Conservation (phyloP, 1,284 basidiomycete species). For the Heterobasidion occidentale region DNA sequence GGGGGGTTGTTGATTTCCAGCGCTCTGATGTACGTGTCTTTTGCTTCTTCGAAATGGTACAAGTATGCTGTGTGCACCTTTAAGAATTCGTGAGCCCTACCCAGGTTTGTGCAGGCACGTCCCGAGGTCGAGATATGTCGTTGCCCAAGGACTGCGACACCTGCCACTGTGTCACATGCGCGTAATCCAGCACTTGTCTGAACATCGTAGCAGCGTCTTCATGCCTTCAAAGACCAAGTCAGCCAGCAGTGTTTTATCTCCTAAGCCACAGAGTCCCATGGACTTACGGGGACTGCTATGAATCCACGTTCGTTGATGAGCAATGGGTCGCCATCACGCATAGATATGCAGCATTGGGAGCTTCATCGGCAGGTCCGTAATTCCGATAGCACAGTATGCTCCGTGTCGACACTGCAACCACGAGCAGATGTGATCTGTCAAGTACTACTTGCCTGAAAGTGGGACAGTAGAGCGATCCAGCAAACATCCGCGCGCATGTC, state of each 20-base stretch:
- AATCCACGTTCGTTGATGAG: conserved; percentile 91
- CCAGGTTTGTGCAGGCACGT: conserved; percentile 77
- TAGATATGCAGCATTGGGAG: conserved; percentile 74
- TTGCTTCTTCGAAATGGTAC: conserved; percentile 50
- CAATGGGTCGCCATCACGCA: conserved; percentile 85
- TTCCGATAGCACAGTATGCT: conserved; percentile 89
- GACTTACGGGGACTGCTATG: conserved; percentile 75
- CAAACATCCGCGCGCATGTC: conserved; percentile 91
- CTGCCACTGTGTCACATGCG: conserved; percentile 61
- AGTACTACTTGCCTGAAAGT: conserved; percentile 3
- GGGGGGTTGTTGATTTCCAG: conserved; percentile 77
- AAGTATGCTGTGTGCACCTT: not conserved
- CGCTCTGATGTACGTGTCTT: conserved; percentile 64
- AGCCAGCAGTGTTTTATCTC: too few relatives aligned
- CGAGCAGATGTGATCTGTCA: conserved; percentile 78
- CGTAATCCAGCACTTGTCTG: conserved; percentile 62
- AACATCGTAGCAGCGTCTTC: conserved; percentile 67
- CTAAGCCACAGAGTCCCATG: not conserved
- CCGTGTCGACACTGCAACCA: conserved; percentile 89
- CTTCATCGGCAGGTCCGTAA: conserved; percentile 77
- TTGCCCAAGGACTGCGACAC: conserved; percentile 80
- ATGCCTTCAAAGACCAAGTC: conserved; percentile 37
- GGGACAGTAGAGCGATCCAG: conserved; percentile 16
- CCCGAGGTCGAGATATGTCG: conserved; percentile 86
- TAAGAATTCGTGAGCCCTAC: conserved; percentile 25